Conservation (phyloP, 352 stramenopile genomes). For the Phytophthora brassicae region DNA sequence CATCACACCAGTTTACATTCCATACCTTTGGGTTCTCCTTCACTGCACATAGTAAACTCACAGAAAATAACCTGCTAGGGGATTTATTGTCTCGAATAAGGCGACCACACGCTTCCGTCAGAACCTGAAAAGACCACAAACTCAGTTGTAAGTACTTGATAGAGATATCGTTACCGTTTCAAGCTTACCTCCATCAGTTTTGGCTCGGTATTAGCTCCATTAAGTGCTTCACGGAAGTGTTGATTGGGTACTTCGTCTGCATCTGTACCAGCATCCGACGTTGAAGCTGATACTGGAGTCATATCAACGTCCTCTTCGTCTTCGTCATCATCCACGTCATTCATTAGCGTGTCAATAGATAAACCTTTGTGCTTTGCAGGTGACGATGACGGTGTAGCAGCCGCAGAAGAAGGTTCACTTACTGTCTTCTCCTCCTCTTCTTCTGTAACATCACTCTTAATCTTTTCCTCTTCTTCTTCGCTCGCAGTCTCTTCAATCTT, state of each 20-base stretch:
- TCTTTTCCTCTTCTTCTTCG: conserved; percentile 16
- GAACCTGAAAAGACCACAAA: conserved; percentile 28
- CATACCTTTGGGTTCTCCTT: conserved; percentile 53
- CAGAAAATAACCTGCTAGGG: conserved; percentile 61
- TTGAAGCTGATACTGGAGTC: conserved; percentile 24
- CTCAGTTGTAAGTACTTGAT: not conserved
- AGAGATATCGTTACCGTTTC: too few species aligned
- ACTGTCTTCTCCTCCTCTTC: conserved; percentile 25
- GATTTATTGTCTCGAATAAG: conserved; percentile 59
- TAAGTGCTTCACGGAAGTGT: conserved; percentile 48
- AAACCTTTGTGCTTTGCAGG: conserved; percentile 49
- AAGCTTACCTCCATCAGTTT: conserved; percentile 52
- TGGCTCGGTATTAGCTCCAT: conserved; percentile 36
- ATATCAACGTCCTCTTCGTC: conserved; percentile 28
- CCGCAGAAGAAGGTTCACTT: conserved; percentile 28
- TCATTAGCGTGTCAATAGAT: conserved; percentile 66
- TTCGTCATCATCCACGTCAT: conserved; percentile 40
- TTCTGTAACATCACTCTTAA: conserved; percentile 21
- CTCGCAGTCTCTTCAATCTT: conserved; percentile 36
- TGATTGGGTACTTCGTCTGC: conserved; percentile 52
- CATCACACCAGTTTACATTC: not conserved
- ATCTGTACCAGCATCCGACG: conserved; percentile 27
- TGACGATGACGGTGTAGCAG: conserved; percentile 37
- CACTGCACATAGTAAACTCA: conserved; percentile 58
- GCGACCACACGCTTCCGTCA: conserved; percentile 50